A percentile compares a stretch with the other conserved stretches of the same genome.
phyloP scores from a whole-genome alignment of 108 stramenopile species.

The Halocafeteria seosinensis region DNA sequence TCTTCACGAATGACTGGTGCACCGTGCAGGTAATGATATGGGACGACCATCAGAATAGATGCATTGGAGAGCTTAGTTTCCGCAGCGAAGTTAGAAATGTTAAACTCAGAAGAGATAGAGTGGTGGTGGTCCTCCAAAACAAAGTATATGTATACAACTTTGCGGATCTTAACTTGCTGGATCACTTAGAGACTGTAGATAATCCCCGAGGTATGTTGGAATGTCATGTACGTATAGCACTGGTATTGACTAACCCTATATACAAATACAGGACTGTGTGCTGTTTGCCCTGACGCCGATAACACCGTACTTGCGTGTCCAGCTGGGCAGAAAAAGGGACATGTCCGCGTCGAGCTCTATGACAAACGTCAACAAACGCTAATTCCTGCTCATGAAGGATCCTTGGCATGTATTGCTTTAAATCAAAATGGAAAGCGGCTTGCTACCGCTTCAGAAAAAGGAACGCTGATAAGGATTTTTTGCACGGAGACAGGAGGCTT shows the following conservation, averaged over 20 bases:
- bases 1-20: not conserved
- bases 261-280: slow-evolving; percentile 75
- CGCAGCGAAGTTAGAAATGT: slow-evolving; percentile 66
- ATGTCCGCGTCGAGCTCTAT: slow-evolving; percentile 85
- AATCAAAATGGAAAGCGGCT: slow-evolving; percentile 64
- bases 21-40: slow-evolving; percentile 63
- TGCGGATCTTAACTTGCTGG: slow-evolving; percentile 64
- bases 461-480: slow-evolving; percentile 73
- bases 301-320: slow-evolving; percentile 86
- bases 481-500: slow-evolving; percentile 39
- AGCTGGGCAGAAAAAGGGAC: slow-evolving; percentile 50
- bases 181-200: slow-evolving; percentile 73
- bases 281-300: slow-evolving; percentile 57
- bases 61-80: slow-evolving; percentile 71
- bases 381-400: slow-evolving; percentile 79
- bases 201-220: no score
- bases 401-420: slow-evolving; percentile 57
- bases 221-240: no score
- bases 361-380: slow-evolving; percentile 64
- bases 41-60: slow-evolving; percentile 82
- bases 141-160: slow-evolving; percentile 81
- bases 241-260: no score
- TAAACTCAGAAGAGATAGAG: slow-evolving; percentile 72
- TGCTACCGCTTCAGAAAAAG: slow-evolving; percentile 73
- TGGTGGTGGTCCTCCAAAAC: slow-evolving; percentile 76